Percentiles rank a stretch among this genome's conserved stretches.
phyloP scores from a whole-genome alignment of 345 rosid genomes.

The Populus simonii region DNA sequence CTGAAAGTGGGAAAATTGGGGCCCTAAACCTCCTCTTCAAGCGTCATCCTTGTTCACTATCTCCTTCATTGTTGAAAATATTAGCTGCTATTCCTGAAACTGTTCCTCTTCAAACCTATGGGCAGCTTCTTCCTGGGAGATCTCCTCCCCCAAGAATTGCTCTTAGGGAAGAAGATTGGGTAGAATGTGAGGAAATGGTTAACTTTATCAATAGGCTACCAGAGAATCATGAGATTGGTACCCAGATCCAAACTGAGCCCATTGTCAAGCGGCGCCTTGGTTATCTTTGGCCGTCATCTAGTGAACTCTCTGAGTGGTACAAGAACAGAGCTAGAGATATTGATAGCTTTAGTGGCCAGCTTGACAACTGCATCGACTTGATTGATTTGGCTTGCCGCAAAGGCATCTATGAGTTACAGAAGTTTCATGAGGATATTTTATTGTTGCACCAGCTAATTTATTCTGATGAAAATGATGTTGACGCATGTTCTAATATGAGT shows the following conservation, averaged over 20 bases:
- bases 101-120: conserved; percentile 73
- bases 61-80: conserved; percentile 59
- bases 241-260: conserved; percentile 68
- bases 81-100: conserved; percentile 91
- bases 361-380: conserved; percentile 76
- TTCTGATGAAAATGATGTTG: conserved; percentile 50
- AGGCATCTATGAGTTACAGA: conserved; percentile 66
- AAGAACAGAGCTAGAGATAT: conserved; percentile 81
- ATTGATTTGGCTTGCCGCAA: conserved; percentile 71
- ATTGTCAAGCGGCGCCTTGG: conserved; percentile 56
- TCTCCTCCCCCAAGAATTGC: conserved; percentile 58
- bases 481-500: conserved; percentile 50
- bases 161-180: conserved; percentile 95
- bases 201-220: conserved; percentile 55
- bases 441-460: conserved; percentile 75
- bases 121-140: conserved; percentile 93
- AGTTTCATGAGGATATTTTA: conserved; percentile 67
- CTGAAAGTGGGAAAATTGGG: conserved; percentile 94
- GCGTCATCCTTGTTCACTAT: conserved; percentile 86
- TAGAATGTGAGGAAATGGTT: conserved; percentile 83
- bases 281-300: conserved; percentile 67
- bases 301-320: conserved; percentile 73
- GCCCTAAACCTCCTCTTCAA: conserved; percentile 87
- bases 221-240: conserved; percentile 39
- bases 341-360: conserved; percentile 82